phyloP scores from a whole-genome alignment of 2,329 filamentous ascomycete species.

The Fusarium kyushuense region DNA sequence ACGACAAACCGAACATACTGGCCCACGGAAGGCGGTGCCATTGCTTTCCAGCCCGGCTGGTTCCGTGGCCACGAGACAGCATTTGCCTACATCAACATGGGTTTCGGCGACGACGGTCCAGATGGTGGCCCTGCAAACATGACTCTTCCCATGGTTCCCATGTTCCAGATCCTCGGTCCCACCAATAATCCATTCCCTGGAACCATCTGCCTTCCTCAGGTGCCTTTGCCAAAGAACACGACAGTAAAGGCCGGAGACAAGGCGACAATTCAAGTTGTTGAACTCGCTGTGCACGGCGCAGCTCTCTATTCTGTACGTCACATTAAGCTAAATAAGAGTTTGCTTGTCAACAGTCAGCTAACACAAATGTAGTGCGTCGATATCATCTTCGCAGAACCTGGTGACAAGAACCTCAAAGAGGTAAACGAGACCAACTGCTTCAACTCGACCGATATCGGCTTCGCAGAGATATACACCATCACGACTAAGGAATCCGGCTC shows the following conservation, averaged over 20 bases:
- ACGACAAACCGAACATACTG: constrained; percentile 90
- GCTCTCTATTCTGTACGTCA: constrained; percentile 79
- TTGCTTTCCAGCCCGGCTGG: constrained; percentile 95
- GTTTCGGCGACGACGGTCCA: constrained; percentile 77
- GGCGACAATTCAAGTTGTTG: constrained; percentile 90
- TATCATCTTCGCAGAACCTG: constrained; percentile 87
- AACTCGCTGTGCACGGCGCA: constrained; percentile 85
- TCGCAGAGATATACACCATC: constrained; percentile 81
- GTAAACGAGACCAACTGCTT: constrained; percentile 89
- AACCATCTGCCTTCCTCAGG: constrained; percentile 88
- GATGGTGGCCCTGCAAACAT: constrained; percentile 81
- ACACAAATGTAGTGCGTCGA: constrained; percentile 80
- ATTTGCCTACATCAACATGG: constrained; percentile 90
- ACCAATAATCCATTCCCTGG: constrained; percentile 87
- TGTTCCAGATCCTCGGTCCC: constrained; percentile 87
- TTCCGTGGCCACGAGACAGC: constrained; percentile 88
- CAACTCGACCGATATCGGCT: constrained; percentile 83
- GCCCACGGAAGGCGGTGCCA: constrained; percentile 87
- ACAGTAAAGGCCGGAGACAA: constrained; percentile 83
- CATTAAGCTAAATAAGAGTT: neutral
- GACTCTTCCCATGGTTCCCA: constrained; percentile 82
- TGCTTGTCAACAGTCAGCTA: neutral
- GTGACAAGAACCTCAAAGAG: constrained; percentile 72
- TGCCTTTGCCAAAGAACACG: constrained; percentile 80
- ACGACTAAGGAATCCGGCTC: constrained; percentile 60